These are phyloP conservation scores for Cucumis cinereus DNA, from an alignment of 306 rosid genomes.

Conservation along the genomic window DNA sequence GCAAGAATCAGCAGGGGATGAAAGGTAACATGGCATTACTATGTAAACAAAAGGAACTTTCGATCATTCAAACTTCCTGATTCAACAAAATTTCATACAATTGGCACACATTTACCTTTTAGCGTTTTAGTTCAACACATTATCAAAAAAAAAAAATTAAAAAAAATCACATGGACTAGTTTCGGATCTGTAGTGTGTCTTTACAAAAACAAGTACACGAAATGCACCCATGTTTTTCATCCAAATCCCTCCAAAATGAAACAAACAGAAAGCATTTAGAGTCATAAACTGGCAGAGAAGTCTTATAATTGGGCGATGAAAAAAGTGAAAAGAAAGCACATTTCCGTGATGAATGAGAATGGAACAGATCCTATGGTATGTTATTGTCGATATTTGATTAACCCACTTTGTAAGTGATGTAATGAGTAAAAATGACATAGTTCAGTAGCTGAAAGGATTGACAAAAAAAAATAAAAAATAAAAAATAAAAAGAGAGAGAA, in stretches of 20 bases:
- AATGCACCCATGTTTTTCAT: not conserved
- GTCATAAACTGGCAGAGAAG: not conserved
- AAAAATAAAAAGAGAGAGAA: not conserved
- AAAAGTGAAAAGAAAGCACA: not conserved
- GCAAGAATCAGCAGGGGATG: not conserved
- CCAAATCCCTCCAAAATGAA: not conserved
- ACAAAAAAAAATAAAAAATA: not conserved
- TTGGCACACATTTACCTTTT: not conserved
- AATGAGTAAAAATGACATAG: not conserved
- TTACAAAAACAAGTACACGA: not conserved
- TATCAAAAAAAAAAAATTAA: not conserved
- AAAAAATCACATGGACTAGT: not conserved
- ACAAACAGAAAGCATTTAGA: not conserved
- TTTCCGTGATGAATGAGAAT: not conserved
- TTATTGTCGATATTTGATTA: not conserved
- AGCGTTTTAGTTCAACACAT: not conserved
- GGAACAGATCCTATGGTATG: not conserved
- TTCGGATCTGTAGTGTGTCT: not conserved
- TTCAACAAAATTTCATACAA: not conserved
- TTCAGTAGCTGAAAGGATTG: not conserved
- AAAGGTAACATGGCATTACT: not conserved
- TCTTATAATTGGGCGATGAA: not conserved
- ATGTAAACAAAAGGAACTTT: not conserved
- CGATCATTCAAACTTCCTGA: not conserved
- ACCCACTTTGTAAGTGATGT: not conserved